A percentile compares a stretch with the other conserved stretches of the same genome.
Evolutionary conservation across 805 yeast genomes (phyloP).

Genomic region (Wickerhamomyces bovis): DNA sequence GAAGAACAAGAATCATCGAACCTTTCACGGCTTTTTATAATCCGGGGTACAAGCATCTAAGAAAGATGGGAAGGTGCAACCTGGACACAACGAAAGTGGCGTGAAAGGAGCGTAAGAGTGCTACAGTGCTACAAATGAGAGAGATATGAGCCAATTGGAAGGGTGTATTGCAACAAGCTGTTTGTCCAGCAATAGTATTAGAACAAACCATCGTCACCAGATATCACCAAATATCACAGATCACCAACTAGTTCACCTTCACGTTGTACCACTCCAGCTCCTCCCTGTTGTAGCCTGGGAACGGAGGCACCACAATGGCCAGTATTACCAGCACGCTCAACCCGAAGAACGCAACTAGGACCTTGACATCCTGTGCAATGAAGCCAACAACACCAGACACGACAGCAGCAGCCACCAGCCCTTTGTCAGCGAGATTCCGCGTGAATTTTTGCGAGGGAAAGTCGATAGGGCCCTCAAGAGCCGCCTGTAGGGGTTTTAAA

Average conservation of each 20-base stretch:
- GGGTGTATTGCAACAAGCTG: too few species aligned
- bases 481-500: conserved; percentile 22
- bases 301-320: conserved; percentile 48
- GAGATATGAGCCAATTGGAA: background rate
- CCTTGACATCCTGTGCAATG: conserved; percentile 36
- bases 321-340: conserved; percentile 29
- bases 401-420: conserved; percentile 22
- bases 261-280: background rate
- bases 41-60: background rate
- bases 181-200: too few species aligned
- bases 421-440: conserved; percentile 11
- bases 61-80: background rate
- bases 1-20: background rate
- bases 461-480: conserved; percentile 28
- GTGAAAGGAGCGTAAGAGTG: too few species aligned
- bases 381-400: conserved; percentile 45
- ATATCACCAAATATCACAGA: too few species aligned
- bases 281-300: conserved; percentile 46
- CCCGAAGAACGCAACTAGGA: conserved; percentile 34
- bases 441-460: conserved; percentile 25
- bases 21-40: background rate
- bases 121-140: background rate
- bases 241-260: background rate
- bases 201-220: too few species aligned
- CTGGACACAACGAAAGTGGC: background rate